Base-by-base conservation (phyloP, 106 monocot genomes). In the Acorus gramineus region DNA sequence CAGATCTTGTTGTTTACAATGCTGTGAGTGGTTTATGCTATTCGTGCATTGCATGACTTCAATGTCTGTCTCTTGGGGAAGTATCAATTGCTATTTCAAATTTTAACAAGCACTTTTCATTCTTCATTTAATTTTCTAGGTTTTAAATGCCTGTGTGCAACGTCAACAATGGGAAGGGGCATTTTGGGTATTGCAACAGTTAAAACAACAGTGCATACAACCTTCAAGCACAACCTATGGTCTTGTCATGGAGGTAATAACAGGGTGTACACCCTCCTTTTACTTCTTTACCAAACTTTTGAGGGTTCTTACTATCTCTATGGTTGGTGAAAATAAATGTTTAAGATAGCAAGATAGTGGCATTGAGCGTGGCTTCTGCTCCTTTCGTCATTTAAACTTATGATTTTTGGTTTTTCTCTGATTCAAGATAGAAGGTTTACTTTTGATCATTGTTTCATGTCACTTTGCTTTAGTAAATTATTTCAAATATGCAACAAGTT, bases 101-200 rank as follows among this genome's bases (percentile, higher is more conserved):
- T 14, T 13, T 8, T 43, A 6, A 60, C 60, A 44, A 2, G 8
- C 45, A 44, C 7, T 42, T 45, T 14, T 8, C 4, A 44, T 68
- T 28, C 12, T 48, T 4, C n/a, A 9, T 60, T 28, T 66, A 49
- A n/a, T 8, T 50, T 11, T 75, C n/a, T 60, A 98, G 96, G 88
- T 98, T 57, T 74, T 92, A 57, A 98, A 98, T 88, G 96, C 96
- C 50, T 98, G 91, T 52, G 83, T 92, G 57, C 90, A 85, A 52
- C 66, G 71, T 49, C 87, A 90, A 74, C 90, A 95, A 73, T 95
- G 91, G 96, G 91, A 98, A 74, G 96, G 96, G 60, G 87, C 88
- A 73, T 98, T 98, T 61, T 98, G 96, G 96, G 96, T 98, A 46
- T 71, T 91, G 68, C 91, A 92, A 63, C 83, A 98, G 66, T 75